Evolutionary conservation across 306 rosid species (phyloP), one percentile per base, ranked within the genome.

Genomic region (Dryas drummondii): DNA sequence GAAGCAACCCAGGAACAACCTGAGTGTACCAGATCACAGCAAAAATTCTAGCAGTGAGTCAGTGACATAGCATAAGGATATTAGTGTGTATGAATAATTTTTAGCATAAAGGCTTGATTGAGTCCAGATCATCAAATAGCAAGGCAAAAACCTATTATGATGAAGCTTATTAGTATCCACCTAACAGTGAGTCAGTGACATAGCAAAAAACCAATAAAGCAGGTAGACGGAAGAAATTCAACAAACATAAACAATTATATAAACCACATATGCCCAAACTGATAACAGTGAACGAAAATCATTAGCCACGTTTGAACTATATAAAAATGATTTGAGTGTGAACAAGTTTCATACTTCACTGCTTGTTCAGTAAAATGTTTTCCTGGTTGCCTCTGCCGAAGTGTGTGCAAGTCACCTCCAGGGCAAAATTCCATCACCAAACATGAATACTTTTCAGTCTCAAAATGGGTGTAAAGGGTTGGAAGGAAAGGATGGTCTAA

Each of bases 351-450:
- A 47, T 79, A 85, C 88, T 86, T 86, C 32, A 86, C 89, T 50
- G 89, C 89, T 73, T 86, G 89, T 69, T 86, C 89, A 47, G 83
- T 70, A 47, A 86, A 86, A 60, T 80, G 76, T 80, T 86, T 86
- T 74, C 89, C 89, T 0, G 85, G 87, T 69, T 86, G 89, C 66
- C 83, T 83, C 80, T 86, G 89, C 78, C 89, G 83, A 67, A 86
- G 87, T 26, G 89, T 83, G 75, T 86, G 89, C 79, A 86, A 78
- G 76, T 86, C 89, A 32, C 89, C 89, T 11, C 89, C 89, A 8
- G 89, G 89, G 80, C 89, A 86, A 70, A 83, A 86, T 81, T 86
- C 89, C 89, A 86, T 86, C 53, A 86, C 87, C 76, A 86, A 65
- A 78, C 89, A 86, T 17, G 89, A 86, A 59, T 80, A 80, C 42